phyloP scores from a whole-genome alignment of 2,329 filamentous ascomycete species.

The Aschersonia sp. region DNA sequence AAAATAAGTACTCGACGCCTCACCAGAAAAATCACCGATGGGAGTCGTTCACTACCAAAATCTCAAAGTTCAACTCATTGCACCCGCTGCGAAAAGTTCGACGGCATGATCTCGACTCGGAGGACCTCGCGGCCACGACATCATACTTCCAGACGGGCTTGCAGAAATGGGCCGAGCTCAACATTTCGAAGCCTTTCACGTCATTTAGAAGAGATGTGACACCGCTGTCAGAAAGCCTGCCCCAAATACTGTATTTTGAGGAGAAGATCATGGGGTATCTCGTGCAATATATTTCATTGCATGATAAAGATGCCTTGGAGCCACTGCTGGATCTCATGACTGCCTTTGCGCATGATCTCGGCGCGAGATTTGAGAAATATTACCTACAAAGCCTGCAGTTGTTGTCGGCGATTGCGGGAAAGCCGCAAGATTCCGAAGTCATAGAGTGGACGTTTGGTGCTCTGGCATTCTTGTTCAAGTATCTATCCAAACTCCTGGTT shows the following conservation, averaged over 20 bases:
- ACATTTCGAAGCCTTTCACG: slow-evolving; percentile 69
- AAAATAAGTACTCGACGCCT: slow-evolving; percentile 54
- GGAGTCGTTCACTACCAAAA: slow-evolving; percentile 81
- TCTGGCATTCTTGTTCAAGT: slow-evolving; percentile 93
- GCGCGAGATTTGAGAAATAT: slow-evolving; percentile 74
- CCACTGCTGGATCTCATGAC: slow-evolving; percentile 78
- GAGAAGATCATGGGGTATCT: slow-evolving; percentile 69
- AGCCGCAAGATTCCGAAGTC: slow-evolving; percentile 67
- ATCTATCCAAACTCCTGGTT: slow-evolving; percentile 74
- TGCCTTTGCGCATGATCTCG: slow-evolving; percentile 89
- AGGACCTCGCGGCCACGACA: slow-evolving; percentile 60
- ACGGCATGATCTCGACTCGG: slow-evolving; percentile 67
- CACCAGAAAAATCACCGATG: slow-evolving; percentile 78
- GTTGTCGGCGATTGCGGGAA: slow-evolving; percentile 64
- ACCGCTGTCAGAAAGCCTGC: slow-evolving; percentile 74
- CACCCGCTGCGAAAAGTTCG: slow-evolving; percentile 85
- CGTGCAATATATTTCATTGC: slow-evolving; percentile 58
- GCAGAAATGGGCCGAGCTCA: slow-evolving; percentile 82
- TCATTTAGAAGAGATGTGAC: slow-evolving; percentile 61
- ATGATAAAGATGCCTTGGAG: slow-evolving; percentile 69
- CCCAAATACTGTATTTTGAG: slow-evolving; percentile 85
- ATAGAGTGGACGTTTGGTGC: slow-evolving; percentile 96
- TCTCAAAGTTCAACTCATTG: slow-evolving; percentile 75
- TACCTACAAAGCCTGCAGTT: slow-evolving; percentile 63
- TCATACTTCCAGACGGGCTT: slow-evolving; percentile 77